A percentile compares a stretch with the other conserved stretches of the same genome.
phyloP scores from a whole-genome alignment of 805 yeast genomes.

The Saccharomycopsis sp. region DNA sequence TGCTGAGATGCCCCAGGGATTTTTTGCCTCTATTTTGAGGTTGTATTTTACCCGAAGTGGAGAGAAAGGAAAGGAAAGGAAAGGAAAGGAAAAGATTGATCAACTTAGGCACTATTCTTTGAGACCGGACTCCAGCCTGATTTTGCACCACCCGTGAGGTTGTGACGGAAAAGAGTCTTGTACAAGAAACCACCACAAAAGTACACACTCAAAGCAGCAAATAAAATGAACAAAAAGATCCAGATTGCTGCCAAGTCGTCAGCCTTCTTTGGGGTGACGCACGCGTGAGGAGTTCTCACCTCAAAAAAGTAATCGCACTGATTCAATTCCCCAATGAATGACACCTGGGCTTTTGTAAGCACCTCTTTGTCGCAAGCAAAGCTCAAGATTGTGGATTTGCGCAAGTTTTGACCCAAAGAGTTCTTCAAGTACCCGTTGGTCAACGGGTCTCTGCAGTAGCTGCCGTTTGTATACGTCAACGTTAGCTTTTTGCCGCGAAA shows the following conservation, averaged over 20 bases:
- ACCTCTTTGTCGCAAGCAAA: slow-evolving; percentile 77
- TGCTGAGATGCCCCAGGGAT: too few species aligned
- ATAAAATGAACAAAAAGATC: slow-evolving; percentile 47
- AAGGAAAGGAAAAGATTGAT: not conserved
- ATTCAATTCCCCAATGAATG: slow-evolving; percentile 61
- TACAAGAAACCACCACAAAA: slow-evolving; percentile 35
- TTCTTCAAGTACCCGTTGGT: slow-evolving; percentile 14
- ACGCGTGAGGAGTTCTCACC: slow-evolving; percentile 75
- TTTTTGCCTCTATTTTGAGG: too few species aligned
- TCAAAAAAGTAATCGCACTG: slow-evolving; percentile 82
- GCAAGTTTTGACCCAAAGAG: slow-evolving; percentile 40
- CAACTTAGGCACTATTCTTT: slow-evolving; percentile 15
- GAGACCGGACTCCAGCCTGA: slow-evolving; percentile 14
- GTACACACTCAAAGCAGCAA: slow-evolving; percentile 34
- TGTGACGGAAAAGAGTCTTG: slow-evolving; percentile 17
- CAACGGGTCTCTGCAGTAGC: slow-evolving; percentile 36
- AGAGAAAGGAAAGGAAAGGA: not conserved
- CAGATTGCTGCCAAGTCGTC: slow-evolving; percentile 58
- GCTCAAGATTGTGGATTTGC: slow-evolving; percentile 57
- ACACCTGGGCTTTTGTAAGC: slow-evolving; percentile 50
- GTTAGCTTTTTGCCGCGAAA: slow-evolving; percentile 66
- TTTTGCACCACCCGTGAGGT: not conserved
- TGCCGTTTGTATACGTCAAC: slow-evolving; percentile 63
- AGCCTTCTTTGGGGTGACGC: slow-evolving; percentile 66
- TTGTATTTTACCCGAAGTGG: too few species aligned